phyloP scores from a whole-genome alignment of 164 flowering plant genomes.

The Liquidambar formosana region DNA sequence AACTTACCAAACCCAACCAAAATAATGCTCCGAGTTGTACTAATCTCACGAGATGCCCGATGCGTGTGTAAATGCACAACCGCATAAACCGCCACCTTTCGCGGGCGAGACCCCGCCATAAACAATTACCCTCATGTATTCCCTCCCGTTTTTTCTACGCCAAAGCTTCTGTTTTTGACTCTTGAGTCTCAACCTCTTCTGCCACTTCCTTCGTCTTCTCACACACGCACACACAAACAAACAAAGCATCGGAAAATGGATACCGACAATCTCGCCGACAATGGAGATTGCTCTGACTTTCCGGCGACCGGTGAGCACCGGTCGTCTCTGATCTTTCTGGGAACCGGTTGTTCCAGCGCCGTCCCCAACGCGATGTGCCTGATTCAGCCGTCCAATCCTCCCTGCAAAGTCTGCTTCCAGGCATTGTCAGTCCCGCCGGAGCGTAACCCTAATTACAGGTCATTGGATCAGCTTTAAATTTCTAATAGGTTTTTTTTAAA shows the following conservation, averaged over 20 bases:
- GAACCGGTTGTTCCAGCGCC: conserved; percentile 89
- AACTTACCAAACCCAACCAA: no score
- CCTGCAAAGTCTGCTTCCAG: conserved; percentile 68
- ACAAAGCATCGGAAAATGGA: conserved; percentile 24
- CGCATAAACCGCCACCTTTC: no score
- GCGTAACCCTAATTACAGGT: conserved; percentile 87
- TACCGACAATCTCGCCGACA: conserved; percentile 3
- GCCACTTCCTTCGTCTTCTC: no score
- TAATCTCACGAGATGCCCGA: no score
- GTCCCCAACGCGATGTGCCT: conserved; percentile 79
- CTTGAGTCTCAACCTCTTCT: no score
- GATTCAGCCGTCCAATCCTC: conserved; percentile 84
- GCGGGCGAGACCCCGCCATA: no score
- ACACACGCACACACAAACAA: no score
- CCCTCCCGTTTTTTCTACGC: no score
- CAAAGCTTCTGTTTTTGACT: no score
- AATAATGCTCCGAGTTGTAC: no score
- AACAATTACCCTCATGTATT: no score
- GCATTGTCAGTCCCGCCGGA: conserved; percentile 66
- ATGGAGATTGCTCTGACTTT: conserved; percentile 5
- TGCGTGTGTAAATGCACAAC: no score
- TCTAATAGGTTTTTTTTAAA: neutral
- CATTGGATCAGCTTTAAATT: neutral
- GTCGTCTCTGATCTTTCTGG: conserved; percentile 75
- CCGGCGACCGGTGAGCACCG: conserved; percentile 8